These are phyloP conservation scores for Geotrichum histeridarum DNA, from an alignment of 1,139 yeast genomes.

Conservation along the genomic window DNA sequence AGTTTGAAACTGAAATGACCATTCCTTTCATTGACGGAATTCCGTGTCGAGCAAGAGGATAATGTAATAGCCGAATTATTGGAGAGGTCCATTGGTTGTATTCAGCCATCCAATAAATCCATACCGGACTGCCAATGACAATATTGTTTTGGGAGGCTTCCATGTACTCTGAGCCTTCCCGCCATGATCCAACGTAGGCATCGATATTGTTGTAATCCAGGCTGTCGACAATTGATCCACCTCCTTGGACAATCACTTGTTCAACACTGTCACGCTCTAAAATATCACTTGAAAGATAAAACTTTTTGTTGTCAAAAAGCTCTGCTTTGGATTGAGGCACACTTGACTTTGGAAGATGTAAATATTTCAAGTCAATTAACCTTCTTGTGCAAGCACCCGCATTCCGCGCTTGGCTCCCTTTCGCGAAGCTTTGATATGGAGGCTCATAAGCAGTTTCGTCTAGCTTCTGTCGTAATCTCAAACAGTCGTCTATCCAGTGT, in stretches of 20 bases:
- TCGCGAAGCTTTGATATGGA: constrained; percentile 1
- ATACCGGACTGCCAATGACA: constrained; percentile 9
- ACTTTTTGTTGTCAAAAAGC: constrained; percentile 26
- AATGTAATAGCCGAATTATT: constrained; percentile 53
- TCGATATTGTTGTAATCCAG: constrained; percentile 31
- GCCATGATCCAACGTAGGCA: constrained; percentile 61
- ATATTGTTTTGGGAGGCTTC: constrained; percentile 23
- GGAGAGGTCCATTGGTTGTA: constrained; percentile 58
- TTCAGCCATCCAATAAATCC: constrained; percentile 45
- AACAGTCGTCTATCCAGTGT: constrained; percentile 64
- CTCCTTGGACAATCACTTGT: constrained; percentile 26
- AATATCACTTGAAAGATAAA: constrained; percentile 37
- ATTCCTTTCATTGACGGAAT: constrained; percentile 50
- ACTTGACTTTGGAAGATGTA: not conserved
- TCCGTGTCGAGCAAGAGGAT: constrained; percentile 57
- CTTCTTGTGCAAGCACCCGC: not conserved
- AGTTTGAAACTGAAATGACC: constrained; percentile 67
- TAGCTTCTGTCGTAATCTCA: constrained; percentile 48
- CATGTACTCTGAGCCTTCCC: constrained; percentile 54
- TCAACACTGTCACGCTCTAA: constrained; percentile 10
- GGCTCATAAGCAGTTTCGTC: constrained; percentile 46
- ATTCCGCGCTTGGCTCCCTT: not conserved
- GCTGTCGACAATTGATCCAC: constrained; percentile 36
- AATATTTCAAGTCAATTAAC: constrained; percentile 6
- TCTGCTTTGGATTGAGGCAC: not conserved